Conservation (phyloP, 371 early-diverging fungal species). For the Capniomyces stellatus region DNA sequence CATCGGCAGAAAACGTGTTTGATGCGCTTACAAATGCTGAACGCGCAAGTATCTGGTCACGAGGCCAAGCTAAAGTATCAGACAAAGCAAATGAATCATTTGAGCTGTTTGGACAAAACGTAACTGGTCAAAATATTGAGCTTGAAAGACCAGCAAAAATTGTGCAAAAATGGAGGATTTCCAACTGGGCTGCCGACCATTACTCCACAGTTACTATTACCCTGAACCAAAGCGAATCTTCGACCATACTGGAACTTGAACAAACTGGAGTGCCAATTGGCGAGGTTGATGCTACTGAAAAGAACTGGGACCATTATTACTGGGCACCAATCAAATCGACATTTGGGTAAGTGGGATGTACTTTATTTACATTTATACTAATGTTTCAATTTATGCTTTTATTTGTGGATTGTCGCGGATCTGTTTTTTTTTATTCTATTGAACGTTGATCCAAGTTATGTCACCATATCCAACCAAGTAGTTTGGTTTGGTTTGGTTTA, state of each 20-base stretch:
- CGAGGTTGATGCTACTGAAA: slow-evolving; percentile 60
- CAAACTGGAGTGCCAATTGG: slow-evolving; percentile 81
- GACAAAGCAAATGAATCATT: slow-evolving; percentile 32
- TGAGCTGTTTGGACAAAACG: slow-evolving; percentile 71
- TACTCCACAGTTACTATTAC: slow-evolving; percentile 60
- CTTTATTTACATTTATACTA: no score
- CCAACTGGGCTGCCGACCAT: slow-evolving; percentile 71
- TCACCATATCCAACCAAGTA: no score
- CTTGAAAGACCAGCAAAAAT: slow-evolving; percentile 52
- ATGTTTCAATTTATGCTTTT: no score
- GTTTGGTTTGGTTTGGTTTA: no score
- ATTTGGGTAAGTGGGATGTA: slow-evolving; percentile 80
- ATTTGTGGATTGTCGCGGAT: no score
- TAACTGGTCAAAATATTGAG: slow-evolving; percentile 60
- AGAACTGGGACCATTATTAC: slow-evolving; percentile 85
- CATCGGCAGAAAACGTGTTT: slow-evolving; percentile 70
- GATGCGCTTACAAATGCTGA: slow-evolving; percentile 53
- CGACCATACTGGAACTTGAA: slow-evolving; percentile 45
- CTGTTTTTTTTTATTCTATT: no score
- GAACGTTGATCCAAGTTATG: no score
- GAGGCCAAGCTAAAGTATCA: slow-evolving; percentile 29
- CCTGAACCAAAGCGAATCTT: slow-evolving; percentile 49
- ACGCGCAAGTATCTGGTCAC: slow-evolving; percentile 65
- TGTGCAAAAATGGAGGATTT: slow-evolving; percentile 69
- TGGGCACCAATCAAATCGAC: slow-evolving; percentile 82